Conservation (phyloP, 108 stramenopile species). For the Cyclotella kingstonii region DNA sequence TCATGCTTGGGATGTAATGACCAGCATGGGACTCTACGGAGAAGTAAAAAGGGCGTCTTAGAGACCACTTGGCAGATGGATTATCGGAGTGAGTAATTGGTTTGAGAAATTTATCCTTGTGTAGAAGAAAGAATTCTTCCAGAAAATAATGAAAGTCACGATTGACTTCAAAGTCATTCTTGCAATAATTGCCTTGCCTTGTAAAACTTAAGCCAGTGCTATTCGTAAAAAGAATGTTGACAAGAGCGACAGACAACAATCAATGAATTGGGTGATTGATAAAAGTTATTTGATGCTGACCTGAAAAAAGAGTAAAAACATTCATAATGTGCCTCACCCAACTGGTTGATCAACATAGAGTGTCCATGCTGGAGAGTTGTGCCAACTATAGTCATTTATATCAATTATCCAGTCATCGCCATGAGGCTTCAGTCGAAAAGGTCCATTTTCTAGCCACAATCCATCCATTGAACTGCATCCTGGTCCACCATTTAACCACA, state of each 20-base stretch:
- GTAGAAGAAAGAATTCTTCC: constrained; percentile 74
- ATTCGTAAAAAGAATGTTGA: constrained; percentile 13
- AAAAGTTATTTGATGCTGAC: too few species aligned
- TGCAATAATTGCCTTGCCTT: constrained; percentile 66
- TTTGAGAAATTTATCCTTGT: constrained; percentile 66
- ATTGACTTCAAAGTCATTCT: constrained; percentile 83
- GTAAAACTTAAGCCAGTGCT: constrained; percentile 79
- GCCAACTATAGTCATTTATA: constrained; percentile 75
- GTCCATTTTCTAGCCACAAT: constrained; percentile 95
- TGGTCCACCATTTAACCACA: constrained; percentile 89
- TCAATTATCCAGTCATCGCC: constrained; percentile 51
- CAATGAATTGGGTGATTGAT: neutral
- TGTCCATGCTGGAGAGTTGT: constrained; percentile 78
- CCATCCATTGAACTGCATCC: constrained; percentile 96
- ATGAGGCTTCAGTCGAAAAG: constrained; percentile 59
- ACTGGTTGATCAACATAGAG: constrained; percentile 72
- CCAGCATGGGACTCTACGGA: constrained; percentile 95
- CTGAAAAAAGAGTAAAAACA: neutral
- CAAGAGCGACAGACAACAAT: neutral
- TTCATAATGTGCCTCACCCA: constrained; percentile 21
- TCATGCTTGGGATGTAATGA: constrained; percentile 95
- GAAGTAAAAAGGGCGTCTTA: constrained; percentile 79
- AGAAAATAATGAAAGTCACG: constrained; percentile 89
- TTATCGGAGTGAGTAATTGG: constrained; percentile 6
- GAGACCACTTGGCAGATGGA: constrained; percentile 2